These are phyloP conservation scores for Echinochloa phyllopogon DNA, from an alignment of 176 grass and related monocot species.

Conservation along the genomic window DNA sequence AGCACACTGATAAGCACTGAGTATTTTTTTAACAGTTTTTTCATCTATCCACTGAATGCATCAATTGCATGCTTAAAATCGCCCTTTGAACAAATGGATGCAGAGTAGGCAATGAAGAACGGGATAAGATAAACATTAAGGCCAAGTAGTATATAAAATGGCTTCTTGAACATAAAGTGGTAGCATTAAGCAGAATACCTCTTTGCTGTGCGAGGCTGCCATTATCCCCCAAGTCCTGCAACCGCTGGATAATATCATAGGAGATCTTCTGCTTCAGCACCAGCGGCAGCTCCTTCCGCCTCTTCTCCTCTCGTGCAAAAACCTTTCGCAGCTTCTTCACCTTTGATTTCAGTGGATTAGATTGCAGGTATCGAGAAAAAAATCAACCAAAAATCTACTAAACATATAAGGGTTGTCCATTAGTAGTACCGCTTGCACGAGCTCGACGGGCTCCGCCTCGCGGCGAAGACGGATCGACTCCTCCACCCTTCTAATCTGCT, in stretches of 20 bases:
- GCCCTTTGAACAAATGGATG: not conserved
- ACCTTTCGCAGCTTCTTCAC: constrained; percentile 70
- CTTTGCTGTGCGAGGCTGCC: constrained; percentile 57
- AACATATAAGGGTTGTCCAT: constrained; percentile 19
- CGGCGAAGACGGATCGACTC: constrained; percentile 87
- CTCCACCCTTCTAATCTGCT: constrained; percentile 74
- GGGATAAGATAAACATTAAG: constrained; percentile 8
- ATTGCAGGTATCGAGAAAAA: not conserved
- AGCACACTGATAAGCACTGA: not conserved
- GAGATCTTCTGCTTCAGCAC: constrained; percentile 71
- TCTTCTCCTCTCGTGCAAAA: constrained; percentile 56
- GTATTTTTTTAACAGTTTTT: not conserved
- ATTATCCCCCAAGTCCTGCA: constrained; percentile 52
- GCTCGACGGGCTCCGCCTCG: constrained; percentile 63
- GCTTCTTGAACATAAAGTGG: constrained; percentile 2
- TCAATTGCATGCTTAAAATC: constrained; percentile 19
- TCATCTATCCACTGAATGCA: not conserved
- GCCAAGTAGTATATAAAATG: not conserved
- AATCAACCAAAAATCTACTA: not conserved
- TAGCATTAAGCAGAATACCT: constrained; percentile 49
- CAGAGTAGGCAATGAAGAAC: not conserved
- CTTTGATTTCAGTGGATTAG: constrained; percentile 38
- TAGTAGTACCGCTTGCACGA: constrained; percentile 66
- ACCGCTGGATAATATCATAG: constrained; percentile 60
- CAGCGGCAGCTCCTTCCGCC: constrained; percentile 59